A percentile compares a stretch with the other conserved stretches of the same genome.
Evolutionary conservation across 352 stramenopile genomes (phyloP).

Genomic region (Globisporangium barbulae): DNA sequence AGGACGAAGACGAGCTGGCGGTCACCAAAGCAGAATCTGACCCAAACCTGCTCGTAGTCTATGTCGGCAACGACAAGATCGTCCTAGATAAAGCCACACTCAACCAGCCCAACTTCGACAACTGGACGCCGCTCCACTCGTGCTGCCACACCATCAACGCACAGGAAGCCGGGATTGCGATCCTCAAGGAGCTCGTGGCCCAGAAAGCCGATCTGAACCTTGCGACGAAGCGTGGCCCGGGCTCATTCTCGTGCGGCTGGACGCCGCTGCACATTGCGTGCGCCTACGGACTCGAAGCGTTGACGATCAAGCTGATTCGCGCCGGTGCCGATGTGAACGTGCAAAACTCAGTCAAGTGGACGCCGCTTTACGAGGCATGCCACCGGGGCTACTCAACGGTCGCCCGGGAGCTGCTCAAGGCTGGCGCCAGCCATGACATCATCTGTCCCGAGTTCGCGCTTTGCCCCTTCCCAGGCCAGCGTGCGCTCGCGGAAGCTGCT

Average conservation of each 20-base stretch:
- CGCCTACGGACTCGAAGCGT: constrained; percentile 67
- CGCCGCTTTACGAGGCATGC: constrained; percentile 71
- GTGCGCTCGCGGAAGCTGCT: constrained; percentile 60
- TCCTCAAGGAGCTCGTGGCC: constrained; percentile 64
- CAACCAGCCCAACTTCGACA: constrained; percentile 70
- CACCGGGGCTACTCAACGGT: constrained; percentile 67
- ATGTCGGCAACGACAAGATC: constrained; percentile 64
- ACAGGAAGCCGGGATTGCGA: constrained; percentile 66
- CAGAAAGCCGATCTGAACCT: constrained; percentile 58
- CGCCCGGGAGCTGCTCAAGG: constrained; percentile 60
- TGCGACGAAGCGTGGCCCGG: constrained; percentile 61
- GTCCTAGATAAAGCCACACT: constrained; percentile 65
- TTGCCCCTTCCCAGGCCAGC: constrained; percentile 70
- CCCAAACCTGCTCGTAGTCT: constrained; percentile 58
- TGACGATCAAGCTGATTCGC: constrained; percentile 76
- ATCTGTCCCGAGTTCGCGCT: constrained; percentile 79
- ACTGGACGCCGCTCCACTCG: constrained; percentile 73
- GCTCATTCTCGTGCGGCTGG: constrained; percentile 75
- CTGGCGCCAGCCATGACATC: constrained; percentile 54
- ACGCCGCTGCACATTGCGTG: constrained; percentile 76
- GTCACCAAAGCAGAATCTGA: constrained; percentile 25
- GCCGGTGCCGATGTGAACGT: constrained; percentile 64
- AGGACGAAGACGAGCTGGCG: constrained; percentile 11
- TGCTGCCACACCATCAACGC: constrained; percentile 71
- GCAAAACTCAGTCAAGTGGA: constrained; percentile 71